Evolutionary conservation across 2,329 filamentous ascomycete species (phyloP).

Genomic region (Aspergillus japonicus): DNA sequence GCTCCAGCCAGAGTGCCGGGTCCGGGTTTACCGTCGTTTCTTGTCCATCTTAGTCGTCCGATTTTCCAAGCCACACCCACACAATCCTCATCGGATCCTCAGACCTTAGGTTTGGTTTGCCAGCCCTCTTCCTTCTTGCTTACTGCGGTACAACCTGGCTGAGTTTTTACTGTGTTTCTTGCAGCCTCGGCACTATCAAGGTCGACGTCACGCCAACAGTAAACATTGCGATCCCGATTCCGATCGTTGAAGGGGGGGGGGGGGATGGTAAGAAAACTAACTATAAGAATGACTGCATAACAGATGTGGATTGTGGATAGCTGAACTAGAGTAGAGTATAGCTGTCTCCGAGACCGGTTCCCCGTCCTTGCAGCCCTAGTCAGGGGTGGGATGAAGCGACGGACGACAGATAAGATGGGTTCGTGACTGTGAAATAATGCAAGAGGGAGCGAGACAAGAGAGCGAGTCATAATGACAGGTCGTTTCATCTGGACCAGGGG

Average conservation of each 20-base stretch:
- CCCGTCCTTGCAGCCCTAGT: conserved; percentile 17
- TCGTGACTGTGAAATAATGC: neutral
- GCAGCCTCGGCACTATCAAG: neutral
- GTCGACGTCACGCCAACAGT: neutral
- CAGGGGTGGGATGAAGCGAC: conserved; percentile 9
- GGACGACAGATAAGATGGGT: neutral
- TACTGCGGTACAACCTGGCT: too few relatives aligned
- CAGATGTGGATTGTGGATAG: conserved; percentile 1
- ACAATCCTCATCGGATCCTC: neutral
- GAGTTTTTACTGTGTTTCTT: too few relatives aligned
- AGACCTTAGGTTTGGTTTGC: conserved; percentile 1
- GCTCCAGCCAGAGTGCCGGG: conserved; percentile 23
- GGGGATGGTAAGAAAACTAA: neutral
- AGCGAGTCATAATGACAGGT: conserved; percentile 16
- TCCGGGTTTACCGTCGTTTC: conserved; percentile 17
- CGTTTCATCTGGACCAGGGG: conserved; percentile 17
- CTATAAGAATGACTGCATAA: conserved; percentile 10
- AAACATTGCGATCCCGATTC: neutral
- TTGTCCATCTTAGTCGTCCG: neutral
- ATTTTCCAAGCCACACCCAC: neutral
- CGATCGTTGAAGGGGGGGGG: neutral
- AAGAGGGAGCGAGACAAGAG: neutral
- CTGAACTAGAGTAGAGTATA: neutral
- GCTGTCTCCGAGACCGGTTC: neutral
- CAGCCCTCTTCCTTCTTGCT: too few relatives aligned